phyloP scores from a whole-genome alignment of 805 yeast genomes.

The Candida piceae region DNA sequence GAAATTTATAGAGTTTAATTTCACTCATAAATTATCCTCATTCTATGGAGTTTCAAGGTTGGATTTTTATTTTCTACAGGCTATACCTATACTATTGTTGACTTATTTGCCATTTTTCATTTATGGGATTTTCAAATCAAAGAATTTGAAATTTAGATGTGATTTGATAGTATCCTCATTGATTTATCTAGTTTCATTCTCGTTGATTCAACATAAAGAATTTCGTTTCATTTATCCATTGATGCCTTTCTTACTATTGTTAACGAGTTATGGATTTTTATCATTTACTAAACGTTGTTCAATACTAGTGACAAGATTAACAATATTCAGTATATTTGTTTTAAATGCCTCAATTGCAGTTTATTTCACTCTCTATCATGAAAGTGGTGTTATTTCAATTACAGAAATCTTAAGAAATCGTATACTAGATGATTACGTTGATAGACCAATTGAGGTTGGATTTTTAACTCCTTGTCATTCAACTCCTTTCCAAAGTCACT shows the following conservation, averaged over 20 bases:
- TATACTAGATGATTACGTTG: conserved; percentile 8
- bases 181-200: conserved; percentile 50
- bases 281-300: conserved; percentile 7
- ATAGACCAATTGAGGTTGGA: conserved; percentile 52
- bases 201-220: conserved; percentile 79
- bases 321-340: conserved; percentile 4
- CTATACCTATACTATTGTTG: conserved; percentile 69
- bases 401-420: conserved; percentile 43
- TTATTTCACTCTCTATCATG: conserved; percentile 63
- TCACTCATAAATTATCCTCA: conserved; percentile 62
- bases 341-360: conserved; percentile 14
- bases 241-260: conserved; percentile 62
- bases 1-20: conserved; percentile 73
- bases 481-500: conserved; percentile 87
- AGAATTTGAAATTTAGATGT: neutral
- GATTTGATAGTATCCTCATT: conserved; percentile 26
- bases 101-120: conserved; percentile 60
- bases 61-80: conserved; percentile 82
- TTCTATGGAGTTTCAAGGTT: conserved; percentile 85
- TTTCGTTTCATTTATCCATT: conserved; percentile 84
- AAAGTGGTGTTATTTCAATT: conserved; percentile 78
- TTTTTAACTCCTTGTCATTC: conserved; percentile 96
- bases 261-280: conserved; percentile 40
- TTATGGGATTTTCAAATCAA: conserved; percentile 31
- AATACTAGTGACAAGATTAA: conserved; percentile 3